Evolutionary conservation across 176 grass and related monocot genomes (phyloP).

Genomic region (Ensete ventricosum): DNA sequence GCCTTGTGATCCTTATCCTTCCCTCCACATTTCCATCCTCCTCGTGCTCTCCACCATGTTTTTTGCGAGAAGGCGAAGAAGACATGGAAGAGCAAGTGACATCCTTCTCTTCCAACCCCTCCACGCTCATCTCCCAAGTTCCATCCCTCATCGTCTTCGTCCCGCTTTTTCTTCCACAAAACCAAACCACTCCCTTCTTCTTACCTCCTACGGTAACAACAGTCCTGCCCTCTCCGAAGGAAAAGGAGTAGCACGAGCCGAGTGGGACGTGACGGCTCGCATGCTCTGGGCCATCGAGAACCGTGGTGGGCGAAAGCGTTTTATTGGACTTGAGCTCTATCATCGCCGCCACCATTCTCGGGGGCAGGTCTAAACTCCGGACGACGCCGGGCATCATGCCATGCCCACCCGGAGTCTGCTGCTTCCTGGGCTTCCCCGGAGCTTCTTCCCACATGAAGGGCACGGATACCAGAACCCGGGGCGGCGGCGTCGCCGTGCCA

Average conservation of each 20-base stretch:
- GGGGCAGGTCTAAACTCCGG: constrained; percentile 47
- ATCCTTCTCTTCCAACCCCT: not conserved
- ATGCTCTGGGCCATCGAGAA: not conserved
- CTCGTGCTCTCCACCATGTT: not conserved
- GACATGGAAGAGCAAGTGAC: not conserved
- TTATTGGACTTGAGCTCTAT: not conserved
- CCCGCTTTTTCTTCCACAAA: constrained; percentile 11
- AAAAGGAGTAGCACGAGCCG: not conserved
- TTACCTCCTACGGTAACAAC: not conserved
- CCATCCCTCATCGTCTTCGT: not conserved
- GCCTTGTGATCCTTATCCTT: constrained; percentile 33
- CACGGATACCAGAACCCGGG: constrained; percentile 23
- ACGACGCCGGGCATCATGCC: too few species aligned
- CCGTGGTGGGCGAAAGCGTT: not conserved
- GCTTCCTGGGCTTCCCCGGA: constrained; percentile 50
- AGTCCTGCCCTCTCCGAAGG: not conserved
- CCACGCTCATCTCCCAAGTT: not conserved
- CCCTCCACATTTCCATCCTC: not conserved
- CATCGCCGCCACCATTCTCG: constrained; percentile 28
- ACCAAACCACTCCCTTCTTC: constrained; percentile 13
- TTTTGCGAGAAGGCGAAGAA: not conserved
- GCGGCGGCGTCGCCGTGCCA: constrained; percentile 34
- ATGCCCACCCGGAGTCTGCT: not conserved
- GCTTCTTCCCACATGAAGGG: constrained; percentile 75
- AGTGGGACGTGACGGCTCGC: not conserved